Conservation (phyloP, 148 eudicot genomes). For the Rhododendron kiyosumense region DNA sequence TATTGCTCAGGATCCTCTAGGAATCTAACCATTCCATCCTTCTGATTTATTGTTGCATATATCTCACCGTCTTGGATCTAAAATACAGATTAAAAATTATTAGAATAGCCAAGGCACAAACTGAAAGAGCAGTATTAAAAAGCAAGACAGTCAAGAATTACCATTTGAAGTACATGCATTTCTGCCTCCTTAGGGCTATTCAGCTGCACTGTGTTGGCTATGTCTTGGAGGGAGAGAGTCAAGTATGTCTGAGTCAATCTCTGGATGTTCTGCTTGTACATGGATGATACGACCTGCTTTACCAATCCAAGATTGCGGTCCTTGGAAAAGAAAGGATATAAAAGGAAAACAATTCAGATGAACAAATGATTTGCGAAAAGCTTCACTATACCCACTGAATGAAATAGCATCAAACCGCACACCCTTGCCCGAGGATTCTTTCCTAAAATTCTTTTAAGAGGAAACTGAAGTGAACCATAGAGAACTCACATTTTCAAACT, state of each 20-base stretch:
- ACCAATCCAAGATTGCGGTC: constrained; percentile 15
- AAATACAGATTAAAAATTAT: not conserved
- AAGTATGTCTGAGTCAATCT: constrained; percentile 92
- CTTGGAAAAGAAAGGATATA: not conserved
- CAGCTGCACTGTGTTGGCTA: constrained; percentile 71
- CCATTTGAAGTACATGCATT: constrained; percentile 96
- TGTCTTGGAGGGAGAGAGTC: constrained; percentile 89
- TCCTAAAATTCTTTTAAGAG: not conserved
- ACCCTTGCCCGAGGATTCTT: not conserved
- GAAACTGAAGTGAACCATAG: not conserved
- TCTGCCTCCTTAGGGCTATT: constrained; percentile 83
- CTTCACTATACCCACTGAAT: not conserved
- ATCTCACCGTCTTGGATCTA: constrained; percentile 91
- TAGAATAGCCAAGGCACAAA: not conserved
- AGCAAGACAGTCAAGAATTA: constrained; percentile 15
- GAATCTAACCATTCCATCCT: constrained; percentile 98
- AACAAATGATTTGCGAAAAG: not conserved
- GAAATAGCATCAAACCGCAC: not conserved
- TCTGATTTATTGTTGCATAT: constrained; percentile 63
- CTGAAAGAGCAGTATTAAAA: not conserved
- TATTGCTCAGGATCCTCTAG: constrained; percentile 96
- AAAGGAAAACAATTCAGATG: not conserved
- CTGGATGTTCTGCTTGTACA: constrained; percentile 84
- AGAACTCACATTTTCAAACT: constrained; percentile 69
- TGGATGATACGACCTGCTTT: constrained; percentile 54